Conservation (phyloP, 805 yeast genomes). For the Candida pseudoglaebosa region DNA sequence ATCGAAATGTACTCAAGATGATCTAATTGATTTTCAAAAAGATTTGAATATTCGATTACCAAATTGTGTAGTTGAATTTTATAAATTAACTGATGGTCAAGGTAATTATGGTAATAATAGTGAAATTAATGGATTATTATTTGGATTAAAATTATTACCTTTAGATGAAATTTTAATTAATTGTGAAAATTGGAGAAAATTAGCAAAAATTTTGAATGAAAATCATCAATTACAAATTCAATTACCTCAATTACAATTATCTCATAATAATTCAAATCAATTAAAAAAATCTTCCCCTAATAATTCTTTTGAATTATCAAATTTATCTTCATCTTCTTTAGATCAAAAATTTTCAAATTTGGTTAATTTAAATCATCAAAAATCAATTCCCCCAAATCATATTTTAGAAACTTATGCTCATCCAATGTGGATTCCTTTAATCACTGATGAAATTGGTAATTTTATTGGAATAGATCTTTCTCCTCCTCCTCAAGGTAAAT, state of each 20-base stretch:
- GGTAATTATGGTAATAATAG: conserved; percentile 59
- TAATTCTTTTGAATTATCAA: conserved; percentile 8
- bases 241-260: conserved; percentile 19
- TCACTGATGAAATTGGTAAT: conserved; percentile 86
- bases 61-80: conserved; percentile 74
- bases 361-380: conserved; percentile 21
- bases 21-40: conserved; percentile 75
- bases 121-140: conserved; percentile 73
- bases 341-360: not conserved
- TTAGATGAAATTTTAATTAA: conserved; percentile 77
- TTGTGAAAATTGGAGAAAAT: conserved; percentile 82
- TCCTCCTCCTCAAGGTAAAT: conserved; percentile 53
- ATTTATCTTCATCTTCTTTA: conserved; percentile 1
- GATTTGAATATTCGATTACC: conserved; percentile 78
- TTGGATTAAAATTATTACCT: conserved; percentile 75
- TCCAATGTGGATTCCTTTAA: conserved; percentile 86
- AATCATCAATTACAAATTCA: conserved; percentile 21
- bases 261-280: conserved; percentile 14
- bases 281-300: conserved; percentile 11
- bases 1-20: conserved; percentile 75
- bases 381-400: conserved; percentile 72
- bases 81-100: conserved; percentile 88
- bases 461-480: conserved; percentile 83
- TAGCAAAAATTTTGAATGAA: conserved; percentile 41
- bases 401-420: conserved; percentile 81